A percentile compares a stretch with the other conserved stretches of the same genome.
These are phyloP conservation scores for Nicotiana noctiflora DNA, from an alignment of 257 asterid species.

Conservation along the genomic window DNA sequence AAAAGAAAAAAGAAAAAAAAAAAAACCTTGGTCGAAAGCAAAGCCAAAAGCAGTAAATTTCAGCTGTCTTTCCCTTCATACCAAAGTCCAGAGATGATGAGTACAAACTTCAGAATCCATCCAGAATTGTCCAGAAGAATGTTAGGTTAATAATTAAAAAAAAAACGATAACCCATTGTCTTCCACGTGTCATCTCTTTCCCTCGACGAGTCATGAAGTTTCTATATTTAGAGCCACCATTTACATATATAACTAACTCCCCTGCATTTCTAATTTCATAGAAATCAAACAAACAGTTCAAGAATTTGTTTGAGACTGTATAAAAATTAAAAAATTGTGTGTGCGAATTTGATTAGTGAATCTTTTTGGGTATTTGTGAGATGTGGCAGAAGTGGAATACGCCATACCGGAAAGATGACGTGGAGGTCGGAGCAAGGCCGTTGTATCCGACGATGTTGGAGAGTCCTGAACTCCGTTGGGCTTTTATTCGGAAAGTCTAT, in stretches of 20 bases:
- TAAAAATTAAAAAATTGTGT: no score
- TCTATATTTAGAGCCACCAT: background rate
- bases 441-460: slow-evolving; percentile 51
- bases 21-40: background rate
- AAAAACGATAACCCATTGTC: background rate
- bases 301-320: background rate
- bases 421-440: slow-evolving; percentile 36
- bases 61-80: background rate
- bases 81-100: background rate
- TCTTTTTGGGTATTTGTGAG: background rate
- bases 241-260: background rate
- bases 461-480: slow-evolving; percentile 49
- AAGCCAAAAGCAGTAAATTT: background rate
- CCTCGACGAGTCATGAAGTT: background rate
- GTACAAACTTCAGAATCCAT: background rate
- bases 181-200: slow-evolving; percentile 2
- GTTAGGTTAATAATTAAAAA: background rate
- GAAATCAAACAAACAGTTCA: background rate
- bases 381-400: slow-evolving; percentile 28
- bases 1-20: no score
- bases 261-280: background rate
- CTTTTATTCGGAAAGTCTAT: slow-evolving; percentile 53
- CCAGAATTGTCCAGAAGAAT: background rate
- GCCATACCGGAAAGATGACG: slow-evolving; percentile 33
- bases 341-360: background rate